A percentile compares a stretch with the other conserved stretches of the same genome.
Evolutionary conservation across 768 basidiomycete genomes (phyloP).

Genomic region (Gelatoporia subvermispora): DNA sequence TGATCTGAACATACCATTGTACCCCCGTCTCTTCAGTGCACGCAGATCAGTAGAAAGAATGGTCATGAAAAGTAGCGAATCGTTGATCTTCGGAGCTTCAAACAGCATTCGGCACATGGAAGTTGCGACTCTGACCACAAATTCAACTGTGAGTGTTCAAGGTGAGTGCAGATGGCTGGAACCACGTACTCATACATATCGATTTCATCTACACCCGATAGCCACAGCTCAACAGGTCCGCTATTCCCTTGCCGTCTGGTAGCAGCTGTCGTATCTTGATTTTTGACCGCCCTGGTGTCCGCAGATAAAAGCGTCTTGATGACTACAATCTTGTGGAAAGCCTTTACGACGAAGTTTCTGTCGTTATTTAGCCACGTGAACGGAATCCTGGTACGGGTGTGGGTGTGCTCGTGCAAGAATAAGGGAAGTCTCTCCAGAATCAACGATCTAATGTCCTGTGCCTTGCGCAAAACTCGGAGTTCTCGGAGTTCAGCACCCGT

Average conservation of each 20-base stretch:
- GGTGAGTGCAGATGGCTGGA: no score
- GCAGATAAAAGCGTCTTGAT: slow-evolving; percentile 57
- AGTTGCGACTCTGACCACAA: slow-evolving; percentile 67
- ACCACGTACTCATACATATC: slow-evolving; percentile 89
- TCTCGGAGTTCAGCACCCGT: slow-evolving; percentile 44
- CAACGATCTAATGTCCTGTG: slow-evolving; percentile 50
- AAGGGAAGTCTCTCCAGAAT: slow-evolving; percentile 83
- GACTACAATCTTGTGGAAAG: slow-evolving; percentile 59
- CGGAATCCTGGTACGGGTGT: slow-evolving; percentile 55
- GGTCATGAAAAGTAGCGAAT: slow-evolving; percentile 87
- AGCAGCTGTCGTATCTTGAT: slow-evolving; percentile 70
- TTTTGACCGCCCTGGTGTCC: slow-evolving; percentile 41
- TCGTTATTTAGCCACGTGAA: slow-evolving; percentile 61
- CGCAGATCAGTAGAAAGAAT: slow-evolving; percentile 88
- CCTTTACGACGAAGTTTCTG: slow-evolving; percentile 65
- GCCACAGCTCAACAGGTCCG: slow-evolving; percentile 69
- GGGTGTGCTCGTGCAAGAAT: slow-evolving; percentile 86
- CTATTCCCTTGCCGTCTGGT: slow-evolving; percentile 44
- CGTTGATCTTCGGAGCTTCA: slow-evolving; percentile 74
- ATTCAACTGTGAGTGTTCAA: slow-evolving; percentile 1
- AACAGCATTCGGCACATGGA: slow-evolving; percentile 79
- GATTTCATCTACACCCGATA: slow-evolving; percentile 67
- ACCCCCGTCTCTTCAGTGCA: slow-evolving; percentile 77
- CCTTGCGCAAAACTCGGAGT: slow-evolving; percentile 35
- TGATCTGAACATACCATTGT: slow-evolving; percentile 54